Evolutionary conservation across 768 basidiomycete genomes (phyloP), one percentile per base, ranked within the genome.

Genomic region (Termitomyces bulborhizus): DNA sequence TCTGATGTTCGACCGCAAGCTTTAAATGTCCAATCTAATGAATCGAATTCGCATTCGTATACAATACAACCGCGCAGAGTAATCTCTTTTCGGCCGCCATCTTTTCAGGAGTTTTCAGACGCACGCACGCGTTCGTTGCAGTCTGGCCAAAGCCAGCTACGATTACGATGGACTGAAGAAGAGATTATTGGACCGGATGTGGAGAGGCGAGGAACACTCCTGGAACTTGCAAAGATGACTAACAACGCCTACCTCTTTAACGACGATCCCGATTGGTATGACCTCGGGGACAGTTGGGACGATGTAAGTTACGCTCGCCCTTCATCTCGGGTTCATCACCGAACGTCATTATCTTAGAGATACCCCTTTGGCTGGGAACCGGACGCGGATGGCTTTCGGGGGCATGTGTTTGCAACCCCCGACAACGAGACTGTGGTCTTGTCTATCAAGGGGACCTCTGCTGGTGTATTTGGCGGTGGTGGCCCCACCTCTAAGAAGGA

Each of bases 381-480:
- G 9, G 87, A 90, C 60, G 79, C 81, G 16, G 90, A 96, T 66
- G 93, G 92, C 2, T 85, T 98, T 55, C 80, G 95, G 6, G 96
- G 96, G 0, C 88, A 97, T 63, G 86, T 98, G 16, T 97, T 96
- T 64, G 90, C 88, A 18, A 86, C 84, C 1, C 75, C 78, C 1
- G 86, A 91, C 68, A 97, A 98, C 67, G 76, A 79, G 39, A 95
- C 91, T 0, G 78, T 98, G 40, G 80, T 96, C 29, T 76, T 98
- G 37, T 82, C 92, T 26, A 88, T 98, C 76, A 98, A 98, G 69
- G 96, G 96, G 34, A 97, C 95, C 0, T 90, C 90, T n/a, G 83
- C 90, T 0, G 81, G 81, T 3, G 48, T 84, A 9, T 79, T 92
- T 50, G 82, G 90, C 1, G 81, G 86, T 18, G 85, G 84, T 0